A percentile compares a stretch with the other conserved stretches of the same genome.
These are phyloP conservation scores for Neckera pumila DNA, from an alignment of 225 moss, liverwort and hornwort species.

Conservation along the genomic window DNA sequence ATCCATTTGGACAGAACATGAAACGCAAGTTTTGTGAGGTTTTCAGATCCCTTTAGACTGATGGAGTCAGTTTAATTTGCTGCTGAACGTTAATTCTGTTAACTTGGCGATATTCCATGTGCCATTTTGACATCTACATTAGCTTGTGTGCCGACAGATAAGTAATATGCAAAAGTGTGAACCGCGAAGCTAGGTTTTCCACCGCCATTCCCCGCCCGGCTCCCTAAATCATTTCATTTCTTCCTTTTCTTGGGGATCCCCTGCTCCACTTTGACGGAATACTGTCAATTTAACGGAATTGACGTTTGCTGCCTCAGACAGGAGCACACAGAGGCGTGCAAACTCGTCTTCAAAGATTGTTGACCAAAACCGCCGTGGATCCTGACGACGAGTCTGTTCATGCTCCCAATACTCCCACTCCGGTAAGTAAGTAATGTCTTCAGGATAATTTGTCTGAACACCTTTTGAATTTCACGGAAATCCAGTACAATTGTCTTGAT, in stretches of 20 bases:
- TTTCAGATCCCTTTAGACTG: neutral
- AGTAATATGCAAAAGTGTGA: neutral
- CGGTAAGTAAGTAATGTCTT: neutral
- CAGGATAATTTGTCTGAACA: neutral
- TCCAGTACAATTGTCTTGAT: neutral
- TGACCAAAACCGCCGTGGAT: constrained; percentile 37
- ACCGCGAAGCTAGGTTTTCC: neutral
- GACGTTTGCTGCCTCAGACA: constrained; percentile 1
- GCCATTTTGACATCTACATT: neutral
- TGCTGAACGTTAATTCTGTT: neutral
- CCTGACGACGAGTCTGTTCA: neutral
- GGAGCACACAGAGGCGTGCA: constrained; percentile 19
- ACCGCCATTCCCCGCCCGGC: neutral
- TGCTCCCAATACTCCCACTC: neutral
- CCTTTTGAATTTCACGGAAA: neutral
- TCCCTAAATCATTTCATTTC: neutral
- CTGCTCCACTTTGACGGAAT: neutral
- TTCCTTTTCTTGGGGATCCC: neutral
- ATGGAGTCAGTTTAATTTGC: neutral
- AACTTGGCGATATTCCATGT: neutral
- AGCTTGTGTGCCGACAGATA: neutral
- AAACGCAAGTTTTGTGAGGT: neutral
- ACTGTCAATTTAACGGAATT: neutral
- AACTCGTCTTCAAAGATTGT: constrained; percentile 66
- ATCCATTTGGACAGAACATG: neutral